Evolutionary conservation across 2,329 filamentous ascomycete species (phyloP).

Genomic region (Blastomyces percursus): DNA sequence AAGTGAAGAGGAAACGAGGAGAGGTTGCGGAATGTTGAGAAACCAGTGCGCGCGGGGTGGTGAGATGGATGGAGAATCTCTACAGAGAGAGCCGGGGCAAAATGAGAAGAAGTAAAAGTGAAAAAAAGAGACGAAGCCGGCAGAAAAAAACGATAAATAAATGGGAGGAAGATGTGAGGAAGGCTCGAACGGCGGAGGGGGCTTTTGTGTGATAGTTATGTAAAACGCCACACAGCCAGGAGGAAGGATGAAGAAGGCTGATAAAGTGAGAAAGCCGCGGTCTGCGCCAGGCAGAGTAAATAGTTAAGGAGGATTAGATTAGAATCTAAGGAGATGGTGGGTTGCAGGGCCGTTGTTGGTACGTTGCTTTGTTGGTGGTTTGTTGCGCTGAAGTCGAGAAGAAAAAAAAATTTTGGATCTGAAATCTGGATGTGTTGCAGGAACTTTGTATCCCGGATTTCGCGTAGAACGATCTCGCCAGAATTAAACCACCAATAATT

Average conservation of each 20-base stretch:
- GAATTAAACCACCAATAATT: background rate
- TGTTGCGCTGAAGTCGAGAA: background rate
- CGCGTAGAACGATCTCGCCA: background rate
- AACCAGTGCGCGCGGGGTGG: background rate
- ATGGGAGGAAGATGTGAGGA: background rate
- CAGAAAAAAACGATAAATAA: background rate
- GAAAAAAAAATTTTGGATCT: background rate
- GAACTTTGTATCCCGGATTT: background rate
- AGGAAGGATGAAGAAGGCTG: background rate
- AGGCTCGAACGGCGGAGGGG: background rate
- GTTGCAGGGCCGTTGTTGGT: background rate
- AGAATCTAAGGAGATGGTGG: background rate
- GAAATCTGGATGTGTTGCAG: background rate
- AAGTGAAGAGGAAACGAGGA: background rate
- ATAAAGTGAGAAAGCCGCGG: background rate
- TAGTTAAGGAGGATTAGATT: background rate
- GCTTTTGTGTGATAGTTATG: background rate
- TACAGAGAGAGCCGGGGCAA: background rate
- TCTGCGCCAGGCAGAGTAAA: conserved; percentile 16
- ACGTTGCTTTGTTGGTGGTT: background rate
- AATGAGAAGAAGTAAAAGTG: background rate
- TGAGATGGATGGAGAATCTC: background rate
- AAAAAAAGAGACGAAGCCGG: background rate
- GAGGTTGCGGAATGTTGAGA: background rate
- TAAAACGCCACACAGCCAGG: background rate